These are phyloP conservation scores for Blastobotrys petasosporus DNA, from an alignment of 1,139 yeast genomes.

Conservation along the genomic window DNA sequence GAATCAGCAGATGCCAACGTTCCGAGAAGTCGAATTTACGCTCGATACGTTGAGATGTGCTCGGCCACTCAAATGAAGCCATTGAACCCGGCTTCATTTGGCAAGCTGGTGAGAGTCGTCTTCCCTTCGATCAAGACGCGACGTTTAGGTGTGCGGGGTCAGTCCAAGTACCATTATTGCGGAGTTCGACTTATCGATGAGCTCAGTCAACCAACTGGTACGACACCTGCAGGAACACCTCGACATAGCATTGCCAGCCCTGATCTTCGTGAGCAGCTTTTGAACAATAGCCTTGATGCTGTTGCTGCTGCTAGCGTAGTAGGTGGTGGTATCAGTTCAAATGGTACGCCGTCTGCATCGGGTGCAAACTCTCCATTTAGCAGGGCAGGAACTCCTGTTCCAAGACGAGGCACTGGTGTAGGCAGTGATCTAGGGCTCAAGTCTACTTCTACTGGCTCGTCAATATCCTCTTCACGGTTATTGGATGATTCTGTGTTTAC, in stretches of 20 bases:
- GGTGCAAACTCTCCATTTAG: no score
- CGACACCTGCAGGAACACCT: constrained; percentile 30
- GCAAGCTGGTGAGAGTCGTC: constrained; percentile 67
- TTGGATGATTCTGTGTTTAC: constrained; percentile 4
- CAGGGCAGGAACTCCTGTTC: no score
- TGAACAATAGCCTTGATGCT: neutral
- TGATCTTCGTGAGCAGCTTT: constrained; percentile 11
- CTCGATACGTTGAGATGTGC: constrained; percentile 70
- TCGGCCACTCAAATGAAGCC: constrained; percentile 63
- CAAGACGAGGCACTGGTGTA: no score
- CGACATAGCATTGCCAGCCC: constrained; percentile 21
- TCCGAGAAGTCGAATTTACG: constrained; percentile 77
- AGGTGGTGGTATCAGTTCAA: no score
- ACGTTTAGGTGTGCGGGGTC: constrained; percentile 83
- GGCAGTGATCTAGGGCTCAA: no score
- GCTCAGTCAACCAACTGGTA: constrained; percentile 24
- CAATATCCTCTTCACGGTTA: constrained; percentile 3
- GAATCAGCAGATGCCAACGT: constrained; percentile 63
- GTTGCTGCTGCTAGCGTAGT: no score
- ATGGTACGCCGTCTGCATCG: no score
- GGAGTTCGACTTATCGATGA: constrained; percentile 66
- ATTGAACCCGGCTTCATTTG: constrained; percentile 80
- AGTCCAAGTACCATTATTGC: constrained; percentile 85
- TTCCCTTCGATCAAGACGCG: constrained; percentile 76
- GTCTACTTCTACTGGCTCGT: no score